Evolutionary conservation across 257 asterid species (phyloP).

Genomic region (Parsonsia alboflavescens): DNA sequence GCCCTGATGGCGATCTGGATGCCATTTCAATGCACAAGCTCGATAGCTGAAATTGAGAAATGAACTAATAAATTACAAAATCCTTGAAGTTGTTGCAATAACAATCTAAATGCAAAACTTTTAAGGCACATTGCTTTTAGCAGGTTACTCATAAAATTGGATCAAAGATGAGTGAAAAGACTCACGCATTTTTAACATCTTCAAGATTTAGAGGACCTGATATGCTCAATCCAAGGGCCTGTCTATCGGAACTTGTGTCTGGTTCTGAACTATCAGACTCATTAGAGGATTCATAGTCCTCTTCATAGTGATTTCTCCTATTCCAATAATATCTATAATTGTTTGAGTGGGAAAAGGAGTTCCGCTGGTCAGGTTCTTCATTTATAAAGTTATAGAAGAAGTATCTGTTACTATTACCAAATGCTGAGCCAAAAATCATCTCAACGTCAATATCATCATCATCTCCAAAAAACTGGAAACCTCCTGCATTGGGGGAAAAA

Average conservation of each 20-base stretch:
- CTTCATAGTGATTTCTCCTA: slow-evolving; percentile 34
- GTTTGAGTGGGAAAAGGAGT: slow-evolving; percentile 46
- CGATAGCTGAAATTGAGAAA: slow-evolving; percentile 58
- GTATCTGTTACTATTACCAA: slow-evolving; percentile 40
- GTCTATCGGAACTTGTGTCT: slow-evolving; percentile 51
- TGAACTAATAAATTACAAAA: slow-evolving; percentile 2
- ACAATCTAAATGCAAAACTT: neutral
- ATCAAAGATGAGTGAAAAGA: slow-evolving; percentile 17
- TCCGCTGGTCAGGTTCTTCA: slow-evolving; percentile 47
- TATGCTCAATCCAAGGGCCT: slow-evolving; percentile 65
- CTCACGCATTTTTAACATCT: slow-evolving; percentile 87
- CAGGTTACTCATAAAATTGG: slow-evolving; percentile 1
- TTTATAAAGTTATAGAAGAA: slow-evolving; percentile 52
- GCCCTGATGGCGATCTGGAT: slow-evolving; percentile 97
- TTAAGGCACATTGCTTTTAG: neutral
- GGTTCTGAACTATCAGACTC: slow-evolving; percentile 27
- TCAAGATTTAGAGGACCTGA: slow-evolving; percentile 76
- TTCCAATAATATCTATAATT: slow-evolving; percentile 26
- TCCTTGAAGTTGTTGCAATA: neutral
- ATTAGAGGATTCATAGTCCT: slow-evolving; percentile 49
- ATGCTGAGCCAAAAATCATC: slow-evolving; percentile 48
- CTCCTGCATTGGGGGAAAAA: slow-evolving; percentile 30
- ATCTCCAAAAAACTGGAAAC: slow-evolving; percentile 47
- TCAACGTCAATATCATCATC: slow-evolving; percentile 53
- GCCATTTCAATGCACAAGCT: slow-evolving; percentile 90